Percentiles rank a stretch among this genome's conserved stretches.
Conservation (phyloP, 192 early-diverging fungal genomes). For the Thamnidium elegans region DNA sequence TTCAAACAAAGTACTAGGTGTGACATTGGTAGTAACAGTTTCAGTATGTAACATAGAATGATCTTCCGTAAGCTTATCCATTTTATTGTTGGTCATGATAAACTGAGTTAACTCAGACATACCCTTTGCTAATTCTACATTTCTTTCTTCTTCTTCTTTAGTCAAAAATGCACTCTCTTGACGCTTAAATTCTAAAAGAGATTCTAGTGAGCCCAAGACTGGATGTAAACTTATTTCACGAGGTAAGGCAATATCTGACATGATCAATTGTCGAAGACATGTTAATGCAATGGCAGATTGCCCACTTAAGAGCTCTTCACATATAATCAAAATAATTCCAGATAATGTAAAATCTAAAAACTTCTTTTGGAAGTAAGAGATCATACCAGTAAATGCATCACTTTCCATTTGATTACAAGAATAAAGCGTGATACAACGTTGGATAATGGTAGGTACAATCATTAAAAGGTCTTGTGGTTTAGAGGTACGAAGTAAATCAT, state of each 20-base stretch:
- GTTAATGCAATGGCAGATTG: conserved; percentile 10
- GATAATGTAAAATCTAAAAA: conserved; percentile 33
- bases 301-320: conserved; percentile 25
- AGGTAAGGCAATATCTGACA: neutral
- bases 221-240: neutral
- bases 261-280: conserved; percentile 12
- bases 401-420: conserved; percentile 19
- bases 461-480: conserved; percentile 25
- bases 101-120: neutral
- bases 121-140: neutral
- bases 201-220: conserved; percentile 12
- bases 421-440: conserved; percentile 25
- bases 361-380: conserved; percentile 29
- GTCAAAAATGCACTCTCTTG: conserved; percentile 10
- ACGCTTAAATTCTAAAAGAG: conserved; percentile 7
- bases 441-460: conserved; percentile 27
- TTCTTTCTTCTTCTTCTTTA: neutral
- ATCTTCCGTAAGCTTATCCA: neutral
- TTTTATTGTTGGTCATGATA: neutral
- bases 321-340: conserved; percentile 20
- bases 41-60: conserved; percentile 4
- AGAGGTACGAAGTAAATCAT: conserved; percentile 26
- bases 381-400: conserved; percentile 20
- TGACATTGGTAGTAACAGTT: conserved; percentile 15
- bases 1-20: conserved; percentile 21